Conservation (phyloP, 1,284 basidiomycete genomes). For the Hymenochaete sp. region DNA sequence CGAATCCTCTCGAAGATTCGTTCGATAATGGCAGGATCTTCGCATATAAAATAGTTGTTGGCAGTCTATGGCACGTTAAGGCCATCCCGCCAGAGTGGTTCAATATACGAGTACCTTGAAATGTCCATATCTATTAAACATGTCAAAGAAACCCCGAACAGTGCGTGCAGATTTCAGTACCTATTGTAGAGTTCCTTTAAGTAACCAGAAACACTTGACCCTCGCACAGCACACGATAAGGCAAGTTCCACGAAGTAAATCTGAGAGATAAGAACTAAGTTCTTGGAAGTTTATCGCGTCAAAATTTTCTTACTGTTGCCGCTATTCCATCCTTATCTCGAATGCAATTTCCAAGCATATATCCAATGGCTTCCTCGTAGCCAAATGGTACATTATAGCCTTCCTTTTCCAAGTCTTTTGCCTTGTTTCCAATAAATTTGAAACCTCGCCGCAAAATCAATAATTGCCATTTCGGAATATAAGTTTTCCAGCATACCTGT, state of each 20-base stretch:
- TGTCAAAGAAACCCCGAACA: background rate
- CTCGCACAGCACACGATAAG: conserved; percentile 38
- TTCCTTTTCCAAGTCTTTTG: conserved; percentile 49
- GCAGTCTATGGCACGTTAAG: conserved; percentile 42
- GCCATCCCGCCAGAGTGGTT: background rate
- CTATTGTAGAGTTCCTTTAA: conserved; percentile 55
- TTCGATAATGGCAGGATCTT: conserved; percentile 52
- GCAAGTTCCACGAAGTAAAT: conserved; percentile 62
- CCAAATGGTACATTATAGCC: conserved; percentile 74
- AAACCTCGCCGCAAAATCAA: conserved; percentile 42
- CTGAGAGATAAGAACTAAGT: conserved; percentile 27
- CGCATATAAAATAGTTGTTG: conserved; percentile 77
- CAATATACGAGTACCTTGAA: conserved; percentile 39
- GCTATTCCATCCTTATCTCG: conserved; percentile 82
- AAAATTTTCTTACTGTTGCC: conserved; percentile 44
- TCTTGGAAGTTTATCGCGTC: conserved; percentile 1
- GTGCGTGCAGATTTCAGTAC: conserved; percentile 5
- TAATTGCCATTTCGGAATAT: conserved; percentile 1
- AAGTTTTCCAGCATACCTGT: conserved; percentile 44
- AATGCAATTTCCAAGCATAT: conserved; percentile 69
- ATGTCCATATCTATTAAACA: conserved; percentile 38
- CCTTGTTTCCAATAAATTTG: conserved; percentile 80
- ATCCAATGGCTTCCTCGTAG: conserved; percentile 86
- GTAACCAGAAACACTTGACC: conserved; percentile 46
- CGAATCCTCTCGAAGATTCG: conserved; percentile 61